Percentiles rank a stretch among this genome's conserved stretches.
These are phyloP conservation scores for Fusarium floridanum DNA, from an alignment of 2,329 filamentous ascomycete species.

Conservation along the genomic window DNA sequence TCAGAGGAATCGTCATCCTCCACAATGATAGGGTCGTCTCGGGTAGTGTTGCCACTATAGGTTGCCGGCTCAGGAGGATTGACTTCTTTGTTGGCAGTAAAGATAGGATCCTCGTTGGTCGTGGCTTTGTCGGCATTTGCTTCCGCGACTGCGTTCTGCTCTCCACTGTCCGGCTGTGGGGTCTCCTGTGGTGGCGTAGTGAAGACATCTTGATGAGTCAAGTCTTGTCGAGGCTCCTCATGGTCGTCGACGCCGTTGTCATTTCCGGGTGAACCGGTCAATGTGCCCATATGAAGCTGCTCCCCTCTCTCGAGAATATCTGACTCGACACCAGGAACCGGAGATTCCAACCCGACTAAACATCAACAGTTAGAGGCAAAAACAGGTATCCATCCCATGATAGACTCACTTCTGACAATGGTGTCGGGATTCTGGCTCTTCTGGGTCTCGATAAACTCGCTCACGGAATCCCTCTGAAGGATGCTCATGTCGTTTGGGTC, in stretches of 20 bases:
- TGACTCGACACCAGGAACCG: not conserved
- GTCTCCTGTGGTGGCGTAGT: not conserved
- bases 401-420: not conserved
- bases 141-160: not conserved
- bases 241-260: not conserved
- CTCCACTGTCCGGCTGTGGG: not conserved
- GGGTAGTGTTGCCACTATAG: not conserved
- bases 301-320: not conserved
- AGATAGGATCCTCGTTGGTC: not conserved
- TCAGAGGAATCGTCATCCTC: not conserved
- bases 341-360: not conserved
- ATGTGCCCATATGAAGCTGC: not conserved
- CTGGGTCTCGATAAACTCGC: not conserved
- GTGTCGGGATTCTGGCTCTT: not conserved
- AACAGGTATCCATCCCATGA: not conserved
- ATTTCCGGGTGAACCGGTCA: not conserved
- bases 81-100: not conserved
- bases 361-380: not conserved
- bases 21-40: not conserved
- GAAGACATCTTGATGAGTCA: not conserved
- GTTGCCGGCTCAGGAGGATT: not conserved
- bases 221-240: not conserved
- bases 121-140: not conserved
- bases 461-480: not conserved
- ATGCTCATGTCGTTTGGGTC: not conserved